Percentiles rank a stretch among this genome's conserved stretches.
These are phyloP conservation scores for Fusarium sp. DNA, from an alignment of 2,329 filamentous ascomycete genomes.

Conservation along the genomic window DNA sequence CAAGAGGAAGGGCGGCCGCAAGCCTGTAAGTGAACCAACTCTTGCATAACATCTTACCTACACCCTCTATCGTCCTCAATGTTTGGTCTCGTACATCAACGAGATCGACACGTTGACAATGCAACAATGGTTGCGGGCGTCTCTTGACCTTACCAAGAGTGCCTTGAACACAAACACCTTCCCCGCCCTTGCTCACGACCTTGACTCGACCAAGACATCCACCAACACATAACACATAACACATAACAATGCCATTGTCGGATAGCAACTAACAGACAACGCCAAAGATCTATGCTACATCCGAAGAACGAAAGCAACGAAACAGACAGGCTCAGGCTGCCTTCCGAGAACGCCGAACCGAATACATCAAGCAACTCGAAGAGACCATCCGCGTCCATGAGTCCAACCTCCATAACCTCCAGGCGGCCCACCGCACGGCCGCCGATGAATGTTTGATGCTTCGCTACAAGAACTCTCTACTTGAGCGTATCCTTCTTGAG, in stretches of 20 bases:
- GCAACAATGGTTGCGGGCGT: not conserved
- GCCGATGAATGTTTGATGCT: slow-evolving; percentile 98
- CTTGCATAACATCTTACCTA: slow-evolving; percentile 5
- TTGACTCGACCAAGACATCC: not conserved
- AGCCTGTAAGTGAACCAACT: slow-evolving; percentile 79
- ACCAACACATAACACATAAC: not conserved
- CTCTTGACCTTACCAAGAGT: not conserved
- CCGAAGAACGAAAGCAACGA: slow-evolving; percentile 96
- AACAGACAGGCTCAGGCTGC: slow-evolving; percentile 98
- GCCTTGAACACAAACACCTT: slow-evolving; percentile 3
- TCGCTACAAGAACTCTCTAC: slow-evolving; percentile 95
- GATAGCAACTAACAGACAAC: slow-evolving; percentile 31
- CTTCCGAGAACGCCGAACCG: slow-evolving; percentile 94
- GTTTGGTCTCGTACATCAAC: not conserved
- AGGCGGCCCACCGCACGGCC: slow-evolving; percentile 92
- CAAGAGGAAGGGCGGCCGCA: slow-evolving; percentile 97
- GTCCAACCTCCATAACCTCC: slow-evolving; percentile 89
- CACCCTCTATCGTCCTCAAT: not conserved
- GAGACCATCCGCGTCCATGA: slow-evolving; percentile 98
- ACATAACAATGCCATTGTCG: slow-evolving; percentile 4
- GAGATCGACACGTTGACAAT: not conserved
- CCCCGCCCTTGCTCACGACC: slow-evolving; percentile 6
- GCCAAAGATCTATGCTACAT: slow-evolving; percentile 93
- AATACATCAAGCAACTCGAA: slow-evolving; percentile 99
- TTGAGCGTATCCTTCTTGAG: slow-evolving; percentile 95